These are phyloP conservation scores for Trichoderma endophyticum DNA, from an alignment of 2,329 filamentous ascomycete genomes.

Conservation along the genomic window DNA sequence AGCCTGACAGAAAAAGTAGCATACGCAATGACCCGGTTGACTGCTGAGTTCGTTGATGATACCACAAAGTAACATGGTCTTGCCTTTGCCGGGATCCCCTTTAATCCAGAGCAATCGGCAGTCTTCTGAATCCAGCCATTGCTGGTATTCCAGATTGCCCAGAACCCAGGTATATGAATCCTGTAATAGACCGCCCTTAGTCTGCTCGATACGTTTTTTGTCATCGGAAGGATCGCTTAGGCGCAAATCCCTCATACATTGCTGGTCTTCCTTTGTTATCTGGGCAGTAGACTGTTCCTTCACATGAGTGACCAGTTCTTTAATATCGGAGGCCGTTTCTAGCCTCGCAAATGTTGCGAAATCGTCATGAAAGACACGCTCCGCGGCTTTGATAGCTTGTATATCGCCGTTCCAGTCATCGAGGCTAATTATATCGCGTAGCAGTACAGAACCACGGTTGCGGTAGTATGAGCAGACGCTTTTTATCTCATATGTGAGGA, in stretches of 20 bases:
- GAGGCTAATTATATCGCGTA: slow-evolving; percentile 30
- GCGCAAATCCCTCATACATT: slow-evolving; percentile 25
- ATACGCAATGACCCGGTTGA: slow-evolving; percentile 13
- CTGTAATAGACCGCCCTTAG: slow-evolving; percentile 34
- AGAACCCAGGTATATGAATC: slow-evolving; percentile 37
- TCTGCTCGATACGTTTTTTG: slow-evolving; percentile 34
- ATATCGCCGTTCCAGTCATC: slow-evolving; percentile 36
- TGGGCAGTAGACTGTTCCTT: slow-evolving; percentile 11
- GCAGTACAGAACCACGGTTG: slow-evolving; percentile 28
- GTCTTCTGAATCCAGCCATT: slow-evolving; percentile 15
- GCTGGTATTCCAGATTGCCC: slow-evolving; percentile 26
- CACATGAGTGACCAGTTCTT: slow-evolving; percentile 13
- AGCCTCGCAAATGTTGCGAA: slow-evolving; percentile 17
- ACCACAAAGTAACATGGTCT: slow-evolving; percentile 43
- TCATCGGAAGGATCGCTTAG: slow-evolving; percentile 31
- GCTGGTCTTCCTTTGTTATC: slow-evolving; percentile 21
- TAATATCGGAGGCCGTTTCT: slow-evolving; percentile 16
- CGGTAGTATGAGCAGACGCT: slow-evolving; percentile 38
- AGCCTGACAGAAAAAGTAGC: slow-evolving; percentile 17
- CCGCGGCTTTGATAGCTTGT: slow-evolving; percentile 27
- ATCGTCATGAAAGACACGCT: slow-evolving; percentile 23
- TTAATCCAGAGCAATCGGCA: slow-evolving; percentile 37
- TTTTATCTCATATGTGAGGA: slow-evolving; percentile 41
- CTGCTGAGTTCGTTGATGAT: slow-evolving; percentile 28
- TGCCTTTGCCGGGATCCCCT: slow-evolving; percentile 42